These are phyloP conservation scores for Melastoma malabathricum DNA, from an alignment of 345 rosid species.

Conservation along the genomic window DNA sequence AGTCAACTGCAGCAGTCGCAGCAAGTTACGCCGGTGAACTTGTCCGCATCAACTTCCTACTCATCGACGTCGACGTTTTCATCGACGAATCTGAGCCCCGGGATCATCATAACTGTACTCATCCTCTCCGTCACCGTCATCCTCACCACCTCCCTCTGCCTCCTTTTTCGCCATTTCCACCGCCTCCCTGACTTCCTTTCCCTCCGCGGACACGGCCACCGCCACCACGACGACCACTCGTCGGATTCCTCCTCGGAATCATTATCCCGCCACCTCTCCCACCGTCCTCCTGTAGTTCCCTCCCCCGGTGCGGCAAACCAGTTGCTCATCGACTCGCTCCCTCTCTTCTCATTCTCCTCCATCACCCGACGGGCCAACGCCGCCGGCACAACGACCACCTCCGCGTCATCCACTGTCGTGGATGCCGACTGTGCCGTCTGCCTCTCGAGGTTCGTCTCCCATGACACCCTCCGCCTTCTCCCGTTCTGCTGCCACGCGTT, in stretches of 20 bases:
- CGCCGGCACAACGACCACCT: too few species aligned
- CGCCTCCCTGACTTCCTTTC: constrained; percentile 48
- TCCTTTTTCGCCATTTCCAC: constrained; percentile 61
- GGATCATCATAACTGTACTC: constrained; percentile 39
- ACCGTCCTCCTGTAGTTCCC: constrained; percentile 10
- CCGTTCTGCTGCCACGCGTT: constrained; percentile 91
- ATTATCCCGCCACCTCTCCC: constrained; percentile 1
- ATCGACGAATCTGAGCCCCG: constrained; percentile 43
- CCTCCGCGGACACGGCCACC: constrained; percentile 47
- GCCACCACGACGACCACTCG: too few species aligned
- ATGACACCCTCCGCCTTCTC: constrained; percentile 72
- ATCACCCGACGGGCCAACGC: constrained; percentile 59
- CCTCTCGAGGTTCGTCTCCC: constrained; percentile 54
- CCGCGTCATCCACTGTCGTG: constrained; percentile 12
- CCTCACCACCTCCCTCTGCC: constrained; percentile 53
- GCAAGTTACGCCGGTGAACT: constrained; percentile 13
- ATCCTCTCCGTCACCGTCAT: constrained; percentile 46
- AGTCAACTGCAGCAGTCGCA: background rate
- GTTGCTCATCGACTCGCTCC: constrained; percentile 49
- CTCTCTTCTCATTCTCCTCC: constrained; percentile 61
- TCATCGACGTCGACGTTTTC: constrained; percentile 23
- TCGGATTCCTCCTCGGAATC: constrained; percentile 10
- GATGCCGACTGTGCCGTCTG: constrained; percentile 78
- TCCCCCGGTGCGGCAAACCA: constrained; percentile 12
- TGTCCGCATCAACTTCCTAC: constrained; percentile 10